Conservation (phyloP, 139 green algal genomes). For the Chlamydomonas schloesseri region DNA sequence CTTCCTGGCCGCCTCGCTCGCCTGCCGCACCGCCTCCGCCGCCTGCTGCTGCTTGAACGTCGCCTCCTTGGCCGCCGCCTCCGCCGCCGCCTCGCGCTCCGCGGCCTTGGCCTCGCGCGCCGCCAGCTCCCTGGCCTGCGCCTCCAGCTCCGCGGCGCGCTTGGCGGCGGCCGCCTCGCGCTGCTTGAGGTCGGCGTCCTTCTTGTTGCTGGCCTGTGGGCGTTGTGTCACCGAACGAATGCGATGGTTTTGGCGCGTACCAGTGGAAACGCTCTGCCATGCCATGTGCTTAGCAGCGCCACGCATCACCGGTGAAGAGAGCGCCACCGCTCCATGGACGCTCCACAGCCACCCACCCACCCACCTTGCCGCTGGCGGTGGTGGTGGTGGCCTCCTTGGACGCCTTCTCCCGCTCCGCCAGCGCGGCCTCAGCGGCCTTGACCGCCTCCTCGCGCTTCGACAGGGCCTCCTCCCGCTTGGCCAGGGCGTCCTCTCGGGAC, state of each 20-base stretch:
- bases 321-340: not conserved
- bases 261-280: too few relatives aligned
- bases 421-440: not conserved
- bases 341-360: not conserved
- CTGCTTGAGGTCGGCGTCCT: not conserved
- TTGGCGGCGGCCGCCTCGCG: not conserved
- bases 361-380: not conserved
- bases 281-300: too few relatives aligned
- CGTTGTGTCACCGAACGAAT: not conserved
- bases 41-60: not conserved
- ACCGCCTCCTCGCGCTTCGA: not conserved
- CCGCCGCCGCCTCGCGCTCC: not conserved
- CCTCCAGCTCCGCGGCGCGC: constrained; percentile 3
- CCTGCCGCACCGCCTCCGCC: not conserved
- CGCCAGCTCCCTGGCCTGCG: not conserved
- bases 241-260: too few relatives aligned
- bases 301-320: too few relatives aligned
- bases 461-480: constrained; percentile 2
- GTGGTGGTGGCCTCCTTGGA: not conserved
- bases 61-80: not conserved
- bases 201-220: not conserved
- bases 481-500: not conserved
- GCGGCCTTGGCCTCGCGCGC: not conserved
- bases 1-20: not conserved
- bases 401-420: not conserved